Evolutionary conservation across 2,329 filamentous ascomycete genomes (phyloP).

Genomic region (Verruconis gallopava): DNA sequence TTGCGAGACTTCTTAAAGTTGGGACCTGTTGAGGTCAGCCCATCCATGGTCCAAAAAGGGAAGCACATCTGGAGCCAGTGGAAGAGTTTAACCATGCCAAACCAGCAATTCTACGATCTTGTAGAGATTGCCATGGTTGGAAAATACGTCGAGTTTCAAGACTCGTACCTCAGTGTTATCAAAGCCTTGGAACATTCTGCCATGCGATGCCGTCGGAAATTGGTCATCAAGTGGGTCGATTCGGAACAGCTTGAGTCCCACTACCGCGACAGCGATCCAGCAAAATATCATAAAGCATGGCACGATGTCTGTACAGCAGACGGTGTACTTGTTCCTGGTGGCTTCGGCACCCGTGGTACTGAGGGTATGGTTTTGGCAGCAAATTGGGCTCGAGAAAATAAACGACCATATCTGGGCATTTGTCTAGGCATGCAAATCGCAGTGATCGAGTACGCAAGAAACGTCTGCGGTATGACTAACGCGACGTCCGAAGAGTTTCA

Average conservation of each 20-base stretch:
- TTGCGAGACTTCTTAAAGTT: constrained; percentile 55
- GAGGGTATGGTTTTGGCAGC: constrained; percentile 83
- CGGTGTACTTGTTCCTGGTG: constrained; percentile 58
- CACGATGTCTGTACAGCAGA: constrained; percentile 59
- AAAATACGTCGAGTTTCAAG: constrained; percentile 76
- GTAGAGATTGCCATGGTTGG: constrained; percentile 81
- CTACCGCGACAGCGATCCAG: constrained; percentile 48
- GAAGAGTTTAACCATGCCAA: constrained; percentile 57
- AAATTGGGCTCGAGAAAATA: constrained; percentile 75
- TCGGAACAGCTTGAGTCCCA: constrained; percentile 67
- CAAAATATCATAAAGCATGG: constrained; percentile 78
- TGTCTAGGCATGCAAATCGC: constrained; percentile 90
- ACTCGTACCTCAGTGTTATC: constrained; percentile 72
- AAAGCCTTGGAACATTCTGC: constrained; percentile 86
- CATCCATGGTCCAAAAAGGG: constrained; percentile 48
- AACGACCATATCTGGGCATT: constrained; percentile 74
- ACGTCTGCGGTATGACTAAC: constrained; percentile 51
- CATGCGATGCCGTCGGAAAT: constrained; percentile 70
- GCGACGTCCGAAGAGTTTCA: constrained; percentile 46
- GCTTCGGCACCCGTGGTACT: constrained; percentile 69
- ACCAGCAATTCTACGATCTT: constrained; percentile 47
- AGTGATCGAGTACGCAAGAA: constrained; percentile 76
- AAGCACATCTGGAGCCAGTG: constrained; percentile 63
- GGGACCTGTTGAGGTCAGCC: constrained; percentile 40
- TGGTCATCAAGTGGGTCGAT: constrained; percentile 76